Percentiles rank a stretch among this genome's conserved stretches.
Evolutionary conservation across 441 rosid species (phyloP).

Genomic region (Capsella rubella): DNA sequence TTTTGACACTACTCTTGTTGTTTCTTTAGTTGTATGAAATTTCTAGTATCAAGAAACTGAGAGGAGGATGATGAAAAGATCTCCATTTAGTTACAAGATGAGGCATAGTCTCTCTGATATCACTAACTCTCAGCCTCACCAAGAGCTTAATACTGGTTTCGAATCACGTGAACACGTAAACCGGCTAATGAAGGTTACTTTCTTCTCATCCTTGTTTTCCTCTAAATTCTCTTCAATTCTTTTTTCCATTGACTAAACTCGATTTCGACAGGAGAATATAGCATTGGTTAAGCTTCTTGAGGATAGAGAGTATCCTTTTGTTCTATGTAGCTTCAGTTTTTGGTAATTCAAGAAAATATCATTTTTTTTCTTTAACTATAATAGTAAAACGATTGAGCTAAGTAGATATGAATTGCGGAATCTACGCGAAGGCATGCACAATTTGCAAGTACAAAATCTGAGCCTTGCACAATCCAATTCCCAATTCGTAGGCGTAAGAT

Average conservation of each 20-base stretch:
- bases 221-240: not conserved
- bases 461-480: slow-evolving; percentile 39
- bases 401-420: slow-evolving; percentile 26
- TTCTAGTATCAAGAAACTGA: no score
- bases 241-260: not conserved
- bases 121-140: slow-evolving; percentile 64
- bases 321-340: slow-evolving; percentile 3
- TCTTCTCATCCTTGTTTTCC: slow-evolving; percentile 12
- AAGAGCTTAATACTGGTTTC: slow-evolving; percentile 41
- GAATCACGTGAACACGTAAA: slow-evolving; percentile 47
- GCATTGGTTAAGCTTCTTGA: slow-evolving; percentile 66
- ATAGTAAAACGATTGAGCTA: slow-evolving; percentile 36
- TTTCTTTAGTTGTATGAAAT: no score
- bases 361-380: slow-evolving; percentile 8
- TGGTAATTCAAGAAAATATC: not conserved
- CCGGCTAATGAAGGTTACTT: slow-evolving; percentile 63
- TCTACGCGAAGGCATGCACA: slow-evolving; percentile 36
- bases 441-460: slow-evolving; percentile 28
- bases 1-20: slow-evolving; percentile 15
- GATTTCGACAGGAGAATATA: slow-evolving; percentile 62
- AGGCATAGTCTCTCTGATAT: slow-evolving; percentile 74
- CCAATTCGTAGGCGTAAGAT: slow-evolving; percentile 31
- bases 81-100: slow-evolving; percentile 58
- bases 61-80: slow-evolving; percentile 56
- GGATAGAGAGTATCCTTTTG: slow-evolving; percentile 75